Evolutionary conservation across 352 stramenopile genomes (phyloP).

Genomic region (Pythium pyrilobum): DNA sequence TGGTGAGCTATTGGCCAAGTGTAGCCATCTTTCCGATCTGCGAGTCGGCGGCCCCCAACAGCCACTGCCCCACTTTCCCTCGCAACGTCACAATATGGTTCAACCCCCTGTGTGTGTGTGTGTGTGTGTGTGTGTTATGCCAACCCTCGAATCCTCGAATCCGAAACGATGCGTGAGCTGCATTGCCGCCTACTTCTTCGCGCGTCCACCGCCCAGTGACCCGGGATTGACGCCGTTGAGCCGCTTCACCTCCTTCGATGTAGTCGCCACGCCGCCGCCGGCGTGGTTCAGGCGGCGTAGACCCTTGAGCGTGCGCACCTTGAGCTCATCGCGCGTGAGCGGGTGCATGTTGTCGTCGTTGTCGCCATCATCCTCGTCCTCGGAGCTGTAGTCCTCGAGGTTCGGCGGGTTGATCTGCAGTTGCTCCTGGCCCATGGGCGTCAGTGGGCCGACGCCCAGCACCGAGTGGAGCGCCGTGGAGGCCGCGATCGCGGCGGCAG

Average conservation of each 20-base stretch:
- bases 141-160: too few relatives aligned
- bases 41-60: too few relatives aligned
- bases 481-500: constrained; percentile 15
- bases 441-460: constrained; percentile 75
- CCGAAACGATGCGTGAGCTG: too few relatives aligned
- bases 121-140: too few relatives aligned
- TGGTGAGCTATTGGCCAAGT: too few relatives aligned
- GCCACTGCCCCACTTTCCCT: too few relatives aligned
- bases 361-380: constrained; percentile 85
- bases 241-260: constrained; percentile 28
- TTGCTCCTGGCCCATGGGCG: constrained; percentile 87
- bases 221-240: constrained; percentile 13
- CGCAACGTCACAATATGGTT: too few relatives aligned
- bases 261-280: constrained; percentile 4
- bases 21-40: too few relatives aligned
- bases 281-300: constrained; percentile 54
- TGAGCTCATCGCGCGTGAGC: constrained; percentile 90
- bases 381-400: constrained; percentile 93
- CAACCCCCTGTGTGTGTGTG: too few relatives aligned
- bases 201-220: too few relatives aligned
- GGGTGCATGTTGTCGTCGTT: constrained; percentile 85
- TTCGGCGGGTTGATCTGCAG: constrained; percentile 93
- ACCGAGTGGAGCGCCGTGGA: constrained; percentile 49
- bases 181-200: too few relatives aligned
- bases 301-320: constrained; percentile 86